phyloP scores from a whole-genome alignment of 371 early-diverging fungal species.

The Saksenaea oblongispora region DNA sequence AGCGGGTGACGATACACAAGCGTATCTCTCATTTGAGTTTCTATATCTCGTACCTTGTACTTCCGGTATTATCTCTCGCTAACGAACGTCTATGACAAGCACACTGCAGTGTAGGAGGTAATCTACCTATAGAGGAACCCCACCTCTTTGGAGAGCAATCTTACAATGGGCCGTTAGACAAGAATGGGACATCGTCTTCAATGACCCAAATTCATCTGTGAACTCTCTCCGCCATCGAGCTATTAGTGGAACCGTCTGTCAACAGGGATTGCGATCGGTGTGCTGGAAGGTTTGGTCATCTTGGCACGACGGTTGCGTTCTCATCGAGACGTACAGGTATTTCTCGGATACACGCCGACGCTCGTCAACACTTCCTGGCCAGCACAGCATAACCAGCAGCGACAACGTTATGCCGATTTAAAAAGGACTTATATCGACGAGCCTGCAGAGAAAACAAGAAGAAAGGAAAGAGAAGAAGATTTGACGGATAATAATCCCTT shows the following conservation, averaged over 20 bases:
- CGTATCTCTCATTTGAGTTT: not conserved
- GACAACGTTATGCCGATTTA: constrained; percentile 69
- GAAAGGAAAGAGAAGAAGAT: constrained; percentile 42
- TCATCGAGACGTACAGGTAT: constrained; percentile 37
- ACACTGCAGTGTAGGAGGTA: not conserved
- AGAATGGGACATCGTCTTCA: constrained; percentile 34
- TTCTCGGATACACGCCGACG: constrained; percentile 55
- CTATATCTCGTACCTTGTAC: not conserved
- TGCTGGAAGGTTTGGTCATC: constrained; percentile 44
- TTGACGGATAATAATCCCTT: constrained; percentile 82
- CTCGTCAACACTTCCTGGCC: constrained; percentile 64
- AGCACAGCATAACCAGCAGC: constrained; percentile 57
- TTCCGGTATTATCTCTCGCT: not conserved
- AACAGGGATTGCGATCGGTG: constrained; percentile 44
- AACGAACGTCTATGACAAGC: not conserved
- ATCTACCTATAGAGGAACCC: not conserved
- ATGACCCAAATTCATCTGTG: constrained; percentile 23
- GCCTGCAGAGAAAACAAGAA: constrained; percentile 51
- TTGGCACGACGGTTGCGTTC: not conserved
- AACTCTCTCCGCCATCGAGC: constrained; percentile 38
- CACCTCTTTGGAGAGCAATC: not conserved
- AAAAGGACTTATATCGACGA: constrained; percentile 69
- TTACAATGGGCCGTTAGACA: constrained; percentile 1
- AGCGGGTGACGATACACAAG: not conserved
- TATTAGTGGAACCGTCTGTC: constrained; percentile 37